Evolutionary conservation across 78 protist species (phyloP).

Genomic region (Polysphondylium violaceum): DNA sequence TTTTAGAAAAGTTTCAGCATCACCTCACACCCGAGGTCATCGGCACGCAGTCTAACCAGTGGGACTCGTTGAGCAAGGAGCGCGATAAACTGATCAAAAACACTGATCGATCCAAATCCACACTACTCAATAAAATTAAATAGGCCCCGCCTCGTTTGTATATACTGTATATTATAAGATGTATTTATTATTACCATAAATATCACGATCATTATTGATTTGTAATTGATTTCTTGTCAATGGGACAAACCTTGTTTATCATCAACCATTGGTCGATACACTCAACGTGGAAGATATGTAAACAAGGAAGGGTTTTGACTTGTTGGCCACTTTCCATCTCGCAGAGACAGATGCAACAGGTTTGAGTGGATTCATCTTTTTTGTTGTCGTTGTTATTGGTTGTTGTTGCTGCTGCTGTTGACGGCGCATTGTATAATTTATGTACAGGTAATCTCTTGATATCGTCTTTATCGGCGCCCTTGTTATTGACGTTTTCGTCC

Average conservation of each 20-base stretch:
- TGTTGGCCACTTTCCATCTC: conserved; percentile 31
- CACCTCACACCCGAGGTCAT: conserved; percentile 25
- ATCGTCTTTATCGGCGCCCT: conserved; percentile 10
- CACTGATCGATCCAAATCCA: conserved; percentile 10
- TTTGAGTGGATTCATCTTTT: neutral
- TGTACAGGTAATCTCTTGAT: conserved; percentile 38
- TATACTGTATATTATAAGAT: too few relatives aligned
- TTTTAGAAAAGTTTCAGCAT: conserved; percentile 1
- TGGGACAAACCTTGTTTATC: conserved; percentile 24
- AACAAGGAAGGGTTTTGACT: conserved; percentile 26
- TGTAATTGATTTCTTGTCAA: conserved; percentile 11
- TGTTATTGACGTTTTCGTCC: conserved; percentile 62
- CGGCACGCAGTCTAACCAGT: conserved; percentile 10
- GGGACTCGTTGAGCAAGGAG: conserved; percentile 44
- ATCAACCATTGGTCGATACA: conserved; percentile 35
- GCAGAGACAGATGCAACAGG: conserved; percentile 36
- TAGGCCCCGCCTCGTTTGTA: too few relatives aligned
- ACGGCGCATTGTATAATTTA: neutral
- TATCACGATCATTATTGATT: neutral
- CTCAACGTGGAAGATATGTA: conserved; percentile 36
- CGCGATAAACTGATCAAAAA: conserved; percentile 41
- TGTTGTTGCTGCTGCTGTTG: neutral
- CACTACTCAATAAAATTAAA: neutral
- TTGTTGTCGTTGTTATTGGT: neutral
- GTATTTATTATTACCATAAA: too few relatives aligned